Evolutionary conservation across 768 basidiomycete genomes (phyloP).

Genomic region (Leucogyrophana mollusca): DNA sequence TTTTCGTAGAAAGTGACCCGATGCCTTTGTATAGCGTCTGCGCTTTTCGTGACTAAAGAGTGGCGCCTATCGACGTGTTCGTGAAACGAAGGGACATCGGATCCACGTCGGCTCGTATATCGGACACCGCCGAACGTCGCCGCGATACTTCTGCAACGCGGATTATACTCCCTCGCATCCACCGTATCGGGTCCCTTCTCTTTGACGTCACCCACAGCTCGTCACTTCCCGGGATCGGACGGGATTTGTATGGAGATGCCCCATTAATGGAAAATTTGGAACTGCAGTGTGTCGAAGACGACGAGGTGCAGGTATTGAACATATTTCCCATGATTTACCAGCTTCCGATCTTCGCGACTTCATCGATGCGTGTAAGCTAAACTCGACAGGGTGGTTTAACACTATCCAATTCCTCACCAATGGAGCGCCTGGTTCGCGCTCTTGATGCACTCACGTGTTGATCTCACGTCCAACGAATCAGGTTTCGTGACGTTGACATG

Average conservation of each 20-base stretch:
- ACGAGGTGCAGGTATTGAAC: slow-evolving; percentile 2
- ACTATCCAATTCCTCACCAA: too few relatives aligned
- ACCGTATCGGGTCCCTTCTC: slow-evolving; percentile 1
- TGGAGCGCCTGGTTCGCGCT: too few relatives aligned
- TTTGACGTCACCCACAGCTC: slow-evolving; percentile 4
- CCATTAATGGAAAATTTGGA: slow-evolving; percentile 1
- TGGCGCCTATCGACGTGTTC: slow-evolving; percentile 1
- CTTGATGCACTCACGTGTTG: too few relatives aligned
- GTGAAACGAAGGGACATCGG: not conserved
- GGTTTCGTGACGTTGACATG: too few relatives aligned
- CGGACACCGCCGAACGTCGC: not conserved
- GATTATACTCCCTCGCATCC: slow-evolving; percentile 1
- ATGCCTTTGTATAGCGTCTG: not conserved
- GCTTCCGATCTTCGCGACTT: slow-evolving; percentile 6
- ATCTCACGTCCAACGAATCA: too few relatives aligned
- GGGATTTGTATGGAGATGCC: not conserved
- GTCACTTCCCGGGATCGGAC: slow-evolving; percentile 4
- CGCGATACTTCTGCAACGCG: not conserved
- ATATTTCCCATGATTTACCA: not conserved
- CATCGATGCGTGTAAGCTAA: too few relatives aligned
- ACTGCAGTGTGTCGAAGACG: slow-evolving; percentile 6
- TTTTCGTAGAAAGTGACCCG: slow-evolving; percentile 3
- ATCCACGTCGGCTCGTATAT: too few relatives aligned
- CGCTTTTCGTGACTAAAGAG: too few relatives aligned
- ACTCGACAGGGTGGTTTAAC: too few relatives aligned